phyloP scores from a whole-genome alignment of 352 stramenopile genomes.

The Halophytophthora polymorphica region DNA sequence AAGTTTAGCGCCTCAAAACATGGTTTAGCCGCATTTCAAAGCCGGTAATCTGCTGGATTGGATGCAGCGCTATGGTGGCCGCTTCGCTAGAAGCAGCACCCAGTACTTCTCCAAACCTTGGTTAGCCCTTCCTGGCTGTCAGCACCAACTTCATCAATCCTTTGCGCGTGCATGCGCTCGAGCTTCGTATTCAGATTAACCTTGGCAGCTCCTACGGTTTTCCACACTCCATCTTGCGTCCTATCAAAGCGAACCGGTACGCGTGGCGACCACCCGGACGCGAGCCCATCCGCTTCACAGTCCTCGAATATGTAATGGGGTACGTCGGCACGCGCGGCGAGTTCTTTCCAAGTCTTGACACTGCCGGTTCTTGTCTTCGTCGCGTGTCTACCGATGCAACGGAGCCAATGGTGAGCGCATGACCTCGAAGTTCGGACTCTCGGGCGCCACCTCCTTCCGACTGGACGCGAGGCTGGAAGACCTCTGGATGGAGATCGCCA shows the following conservation, averaged over 20 bases:
- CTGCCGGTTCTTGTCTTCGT: not conserved
- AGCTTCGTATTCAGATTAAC: conserved; percentile 21
- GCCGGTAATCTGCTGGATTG: not conserved
- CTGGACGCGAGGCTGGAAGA: conserved; percentile 7
- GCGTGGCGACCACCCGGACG: conserved; percentile 8
- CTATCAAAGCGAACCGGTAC: not conserved
- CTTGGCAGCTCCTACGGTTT: no score
- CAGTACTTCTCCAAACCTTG: no score
- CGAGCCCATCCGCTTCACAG: not conserved
- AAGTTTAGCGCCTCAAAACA: no score
- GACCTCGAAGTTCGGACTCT: conserved; percentile 24
- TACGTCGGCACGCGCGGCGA: conserved; percentile 5
- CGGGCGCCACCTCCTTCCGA: conserved; percentile 10
- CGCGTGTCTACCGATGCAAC: conserved; percentile 10
- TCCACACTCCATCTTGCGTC: no score
- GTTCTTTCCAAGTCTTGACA: not conserved
- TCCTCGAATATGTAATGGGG: conserved; percentile 7
- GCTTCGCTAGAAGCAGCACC: no score
- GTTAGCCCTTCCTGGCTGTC: no score
- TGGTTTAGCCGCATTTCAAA: no score
- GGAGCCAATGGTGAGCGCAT: conserved; percentile 24
- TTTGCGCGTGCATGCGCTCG: no score
- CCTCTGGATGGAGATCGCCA: conserved; percentile 20
- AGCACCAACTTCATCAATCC: no score
- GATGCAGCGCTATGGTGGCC: not conserved